Base-by-base conservation (phyloP, 495 filamentous ascomycete genomes). In the Aspergillus sclerotioniger region DNA sequence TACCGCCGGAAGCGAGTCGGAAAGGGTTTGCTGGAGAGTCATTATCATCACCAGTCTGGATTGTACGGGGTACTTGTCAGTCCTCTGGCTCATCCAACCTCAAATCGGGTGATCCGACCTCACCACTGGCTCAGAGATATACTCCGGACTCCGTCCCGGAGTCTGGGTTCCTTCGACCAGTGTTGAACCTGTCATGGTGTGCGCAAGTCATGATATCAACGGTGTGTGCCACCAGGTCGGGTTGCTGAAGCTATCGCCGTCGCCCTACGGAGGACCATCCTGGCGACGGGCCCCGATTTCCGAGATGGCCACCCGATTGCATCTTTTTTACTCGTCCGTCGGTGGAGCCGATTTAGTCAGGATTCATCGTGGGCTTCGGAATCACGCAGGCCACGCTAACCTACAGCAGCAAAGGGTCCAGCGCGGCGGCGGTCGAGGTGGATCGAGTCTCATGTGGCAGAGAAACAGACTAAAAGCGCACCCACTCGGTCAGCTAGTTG, bases 371-470 rank as follows among this genome's bases (percentile, higher is more conserved):
- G n/a, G 37, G 37, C 37, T 9, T 15, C 37, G 37, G 37, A 41
- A 41, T 13, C 37, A 41, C 37, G 37, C 37, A 41, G 37, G 37
- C 8, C 12, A n/a, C 37, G 56, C 59, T 61, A 51, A 50, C 41
- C 19, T 9, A 43, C 33, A 47, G 17, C 35, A 41, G 50, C 53
- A 56, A 50, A 43, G 19, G 44, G 47, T 32, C 44, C 51, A 53
- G 32, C 53, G 41, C 58, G 50, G 53, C 29, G 56, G 52, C 32
- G 55, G 54, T 21, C 49, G 25, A 33, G 25, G 60, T 59, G 56
- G 56, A 59, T 56, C 56, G 25, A 47, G 58, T 57, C 51, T 64
- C 62, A 56, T 61, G 61, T 63, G 58, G 62, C 55, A 64, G 37
- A 32, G 31, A 51, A 51, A 28, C 25, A 25, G 15, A 15, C n/a